A percentile compares a stretch with the other conserved stretches of the same genome.
These are phyloP conservation scores for Pascua guehoae DNA, from an alignment of 1,284 basidiomycete species.

Conservation along the genomic window DNA sequence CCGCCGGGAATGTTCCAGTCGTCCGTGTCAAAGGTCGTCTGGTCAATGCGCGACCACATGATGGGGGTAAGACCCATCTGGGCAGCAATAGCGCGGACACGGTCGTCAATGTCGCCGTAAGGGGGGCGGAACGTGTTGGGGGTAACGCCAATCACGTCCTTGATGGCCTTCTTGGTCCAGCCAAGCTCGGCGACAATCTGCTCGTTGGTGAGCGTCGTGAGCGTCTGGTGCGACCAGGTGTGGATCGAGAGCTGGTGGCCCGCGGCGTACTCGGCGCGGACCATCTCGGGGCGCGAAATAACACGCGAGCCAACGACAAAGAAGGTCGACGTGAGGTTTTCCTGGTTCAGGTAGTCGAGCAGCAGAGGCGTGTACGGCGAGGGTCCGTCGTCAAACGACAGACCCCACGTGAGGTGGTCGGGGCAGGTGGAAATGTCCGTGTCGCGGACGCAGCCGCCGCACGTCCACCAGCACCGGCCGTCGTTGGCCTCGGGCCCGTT, in stretches of 20 bases:
- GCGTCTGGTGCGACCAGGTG: slow-evolving; percentile 53
- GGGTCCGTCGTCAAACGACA: slow-evolving; percentile 55
- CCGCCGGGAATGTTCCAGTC: slow-evolving; percentile 82
- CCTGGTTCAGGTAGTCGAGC: slow-evolving; percentile 53
- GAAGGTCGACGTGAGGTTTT: slow-evolving; percentile 55
- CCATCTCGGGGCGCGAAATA: slow-evolving; percentile 21
- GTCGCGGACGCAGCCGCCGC: slow-evolving; percentile 68
- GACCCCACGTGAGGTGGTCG: slow-evolving; percentile 55
- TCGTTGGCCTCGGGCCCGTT: slow-evolving; percentile 62
- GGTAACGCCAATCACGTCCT: slow-evolving; percentile 70
- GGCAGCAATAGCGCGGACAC: slow-evolving; percentile 27
- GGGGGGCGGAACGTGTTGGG: slow-evolving; percentile 74
- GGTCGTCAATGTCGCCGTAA: slow-evolving; percentile 49
- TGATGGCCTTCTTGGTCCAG: slow-evolving; percentile 84
- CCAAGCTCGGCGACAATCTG: slow-evolving; percentile 90
- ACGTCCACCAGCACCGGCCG: slow-evolving; percentile 80
- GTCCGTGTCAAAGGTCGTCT: slow-evolving; percentile 66
- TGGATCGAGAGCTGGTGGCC: slow-evolving; percentile 51
- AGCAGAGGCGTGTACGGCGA: slow-evolving; percentile 52
- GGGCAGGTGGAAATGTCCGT: slow-evolving; percentile 75
- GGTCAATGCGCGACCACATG: slow-evolving; percentile 43
- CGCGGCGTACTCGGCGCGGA: slow-evolving; percentile 29
- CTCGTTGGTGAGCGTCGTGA: slow-evolving; percentile 78
- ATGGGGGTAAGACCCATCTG: slow-evolving; percentile 47
- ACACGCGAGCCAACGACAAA: slow-evolving; percentile 39